A percentile compares a stretch with the other conserved stretches of the same genome.
Evolutionary conservation across 257 asterid genomes (phyloP).

Genomic region (Mentha longifolia): DNA sequence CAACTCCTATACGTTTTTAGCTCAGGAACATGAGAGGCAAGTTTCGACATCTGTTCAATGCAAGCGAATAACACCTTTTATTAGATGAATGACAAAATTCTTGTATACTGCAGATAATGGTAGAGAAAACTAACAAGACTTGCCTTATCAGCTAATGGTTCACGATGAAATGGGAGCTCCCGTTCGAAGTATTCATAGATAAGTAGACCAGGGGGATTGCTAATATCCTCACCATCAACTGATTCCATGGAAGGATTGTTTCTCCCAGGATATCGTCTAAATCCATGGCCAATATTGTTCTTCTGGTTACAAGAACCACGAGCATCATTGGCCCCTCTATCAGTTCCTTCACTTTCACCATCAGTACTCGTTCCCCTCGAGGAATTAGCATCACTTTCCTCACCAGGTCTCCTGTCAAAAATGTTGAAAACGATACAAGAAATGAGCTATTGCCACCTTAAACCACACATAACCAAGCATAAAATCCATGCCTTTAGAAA

Average conservation of each 20-base stretch:
- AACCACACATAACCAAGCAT: background rate
- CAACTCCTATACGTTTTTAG: constrained; percentile 73
- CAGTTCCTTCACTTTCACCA: constrained; percentile 65
- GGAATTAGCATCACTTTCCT: constrained; percentile 83
- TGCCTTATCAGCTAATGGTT: constrained; percentile 92
- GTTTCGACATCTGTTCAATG: constrained; percentile 62
- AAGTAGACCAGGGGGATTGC: constrained; percentile 69
- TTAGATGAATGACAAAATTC: constrained; percentile 3
- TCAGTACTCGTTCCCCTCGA: constrained; percentile 79
- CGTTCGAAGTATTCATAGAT: constrained; percentile 71
- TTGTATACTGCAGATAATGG: background rate
- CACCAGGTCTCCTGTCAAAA: constrained; percentile 71
- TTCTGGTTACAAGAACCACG: constrained; percentile 51
- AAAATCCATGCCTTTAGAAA: background rate
- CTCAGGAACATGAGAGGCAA: constrained; percentile 72
- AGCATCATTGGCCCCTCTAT: constrained; percentile 42
- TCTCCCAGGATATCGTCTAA: constrained; percentile 42
- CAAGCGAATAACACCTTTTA: constrained; percentile 29
- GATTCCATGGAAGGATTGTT: constrained; percentile 44
- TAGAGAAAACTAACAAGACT: constrained; percentile 34
- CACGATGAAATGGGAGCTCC: constrained; percentile 83
- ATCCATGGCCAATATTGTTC: constrained; percentile 40
- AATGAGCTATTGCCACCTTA: background rate
- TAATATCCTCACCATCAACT: constrained; percentile 50
- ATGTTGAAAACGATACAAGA: constrained; percentile 18